Percentiles rank a stretch among this genome's conserved stretches.
Conservation (phyloP, 2,329 filamentous ascomycete genomes). For the Fusarium tjaetaba region DNA sequence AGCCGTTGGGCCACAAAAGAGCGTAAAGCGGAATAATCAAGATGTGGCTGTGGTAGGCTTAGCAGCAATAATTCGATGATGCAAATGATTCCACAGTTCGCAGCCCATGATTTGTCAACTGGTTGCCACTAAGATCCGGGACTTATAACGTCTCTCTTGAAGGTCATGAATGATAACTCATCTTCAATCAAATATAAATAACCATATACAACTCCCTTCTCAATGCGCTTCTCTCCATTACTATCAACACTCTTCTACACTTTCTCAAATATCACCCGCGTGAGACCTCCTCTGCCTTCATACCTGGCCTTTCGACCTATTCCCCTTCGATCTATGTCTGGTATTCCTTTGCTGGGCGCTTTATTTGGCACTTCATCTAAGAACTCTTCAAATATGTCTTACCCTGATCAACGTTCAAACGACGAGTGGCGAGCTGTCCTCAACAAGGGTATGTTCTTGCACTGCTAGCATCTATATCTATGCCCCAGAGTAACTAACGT, state of each 20-base stretch:
- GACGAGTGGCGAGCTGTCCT: conserved; percentile 92
- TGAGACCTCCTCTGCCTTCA: conserved; percentile 44
- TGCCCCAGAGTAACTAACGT: conserved; percentile 9
- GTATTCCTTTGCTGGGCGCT: conserved; percentile 80
- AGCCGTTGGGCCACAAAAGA: not conserved
- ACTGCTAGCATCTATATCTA: not conserved
- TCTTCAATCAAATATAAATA: conserved; percentile 25
- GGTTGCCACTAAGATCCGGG: conserved; percentile 15
- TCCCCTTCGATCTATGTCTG: conserved; percentile 71
- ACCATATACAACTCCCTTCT: not conserved
- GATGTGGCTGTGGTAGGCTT: conserved; percentile 29
- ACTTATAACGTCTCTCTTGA: conserved; percentile 13
- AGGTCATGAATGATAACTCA: not conserved
- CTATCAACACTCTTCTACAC: conserved; percentile 59
- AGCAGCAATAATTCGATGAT: conserved; percentile 37
- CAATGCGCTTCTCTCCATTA: conserved; percentile 62
- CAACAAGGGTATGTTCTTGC: conserved; percentile 58
- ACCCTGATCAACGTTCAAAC: conserved; percentile 81
- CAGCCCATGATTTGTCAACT: conserved; percentile 36
- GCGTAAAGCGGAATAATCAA: conserved; percentile 4
- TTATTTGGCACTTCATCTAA: conserved; percentile 73
- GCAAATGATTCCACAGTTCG: conserved; percentile 41
- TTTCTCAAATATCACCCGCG: conserved; percentile 57
- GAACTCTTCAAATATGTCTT: conserved; percentile 70
- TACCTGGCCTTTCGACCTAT: conserved; percentile 41